These are phyloP conservation scores for Westerdykella aurantiaca DNA, from an alignment of 2,329 filamentous ascomycete species.

Conservation along the genomic window DNA sequence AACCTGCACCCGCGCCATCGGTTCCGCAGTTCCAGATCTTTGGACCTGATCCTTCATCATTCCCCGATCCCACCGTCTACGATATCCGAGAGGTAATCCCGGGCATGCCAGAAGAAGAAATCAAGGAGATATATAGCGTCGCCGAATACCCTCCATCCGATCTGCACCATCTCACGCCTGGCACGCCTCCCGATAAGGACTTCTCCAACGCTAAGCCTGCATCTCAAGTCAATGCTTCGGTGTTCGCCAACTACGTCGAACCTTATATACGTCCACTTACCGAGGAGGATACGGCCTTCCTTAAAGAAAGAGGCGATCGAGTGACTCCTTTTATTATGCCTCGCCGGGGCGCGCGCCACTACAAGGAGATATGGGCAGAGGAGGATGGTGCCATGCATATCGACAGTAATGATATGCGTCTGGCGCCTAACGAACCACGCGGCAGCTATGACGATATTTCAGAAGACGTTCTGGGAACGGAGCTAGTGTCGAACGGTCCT, in stretches of 20 bases:
- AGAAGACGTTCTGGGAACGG: slow-evolving; percentile 80
- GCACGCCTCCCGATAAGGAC: slow-evolving; percentile 86
- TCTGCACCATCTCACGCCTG: slow-evolving; percentile 77
- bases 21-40: slow-evolving; percentile 77
- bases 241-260: slow-evolving; percentile 88
- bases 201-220: slow-evolving; percentile 90
- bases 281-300: slow-evolving; percentile 89
- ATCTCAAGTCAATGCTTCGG: slow-evolving; percentile 89
- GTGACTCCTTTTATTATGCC: slow-evolving; percentile 79
- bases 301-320: slow-evolving; percentile 82
- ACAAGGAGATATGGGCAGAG: slow-evolving; percentile 87
- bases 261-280: slow-evolving; percentile 84
- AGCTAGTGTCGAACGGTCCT: slow-evolving; percentile 82
- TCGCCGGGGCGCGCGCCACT: slow-evolving; percentile 75
- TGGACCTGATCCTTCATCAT: slow-evolving; percentile 86
- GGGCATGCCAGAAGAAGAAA: slow-evolving; percentile 78
- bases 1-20: slow-evolving; percentile 55
- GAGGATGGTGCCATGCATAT: slow-evolving; percentile 78
- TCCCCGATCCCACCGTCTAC: slow-evolving; percentile 86
- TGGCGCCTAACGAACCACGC: slow-evolving; percentile 73
- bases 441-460: slow-evolving; percentile 82
- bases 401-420: slow-evolving; percentile 62
- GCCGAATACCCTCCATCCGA: slow-evolving; percentile 75
- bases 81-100: slow-evolving; percentile 73
- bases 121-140: slow-evolving; percentile 82